phyloP scores from a whole-genome alignment of 2,329 filamentous ascomycete genomes.

The Phaeosphaeriaceae sp. region DNA sequence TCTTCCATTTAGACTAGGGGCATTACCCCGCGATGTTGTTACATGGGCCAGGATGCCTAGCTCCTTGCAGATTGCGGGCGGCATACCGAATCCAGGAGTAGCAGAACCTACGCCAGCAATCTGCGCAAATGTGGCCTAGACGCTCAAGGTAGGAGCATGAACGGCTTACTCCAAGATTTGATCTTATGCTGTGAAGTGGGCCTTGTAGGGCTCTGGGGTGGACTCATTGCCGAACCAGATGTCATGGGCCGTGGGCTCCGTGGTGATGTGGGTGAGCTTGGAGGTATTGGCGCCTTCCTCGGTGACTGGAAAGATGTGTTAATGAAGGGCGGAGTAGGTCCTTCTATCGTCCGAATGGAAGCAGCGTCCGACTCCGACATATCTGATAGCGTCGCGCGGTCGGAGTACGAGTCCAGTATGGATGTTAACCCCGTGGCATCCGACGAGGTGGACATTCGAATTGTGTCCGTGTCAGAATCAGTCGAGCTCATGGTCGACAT shows the following conservation, averaged over 20 bases:
- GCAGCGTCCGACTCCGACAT: constrained; percentile 41
- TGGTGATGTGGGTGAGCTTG: constrained; percentile 24
- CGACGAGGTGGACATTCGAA: constrained; percentile 32
- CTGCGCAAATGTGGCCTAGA: neutral
- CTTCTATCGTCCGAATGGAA: constrained; percentile 37
- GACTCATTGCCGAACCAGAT: constrained; percentile 16
- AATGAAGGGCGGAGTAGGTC: constrained; percentile 14
- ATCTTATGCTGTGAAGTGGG: constrained; percentile 19
- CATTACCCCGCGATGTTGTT: constrained; percentile 9
- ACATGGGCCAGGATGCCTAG: constrained; percentile 9
- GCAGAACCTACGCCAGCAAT: neutral
- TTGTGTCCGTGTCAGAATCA: constrained; percentile 39
- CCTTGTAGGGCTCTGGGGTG: constrained; percentile 25
- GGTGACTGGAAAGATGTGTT: constrained; percentile 25
- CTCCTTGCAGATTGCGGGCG: constrained; percentile 10
- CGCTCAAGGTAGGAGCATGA: constrained; percentile 38
- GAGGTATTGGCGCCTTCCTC: constrained; percentile 24
- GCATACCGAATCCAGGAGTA: constrained; percentile 8
- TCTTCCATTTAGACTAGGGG: neutral
- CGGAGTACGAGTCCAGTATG: constrained; percentile 40
- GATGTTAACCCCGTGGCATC: constrained; percentile 33
- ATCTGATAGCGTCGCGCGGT: constrained; percentile 38
- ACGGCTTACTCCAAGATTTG: constrained; percentile 43
- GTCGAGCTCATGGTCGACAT: constrained; percentile 35
- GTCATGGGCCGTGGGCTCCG: constrained; percentile 13